Evolutionary conservation across 345 rosid species (phyloP).

Genomic region (Eucalyptus curtisii): DNA sequence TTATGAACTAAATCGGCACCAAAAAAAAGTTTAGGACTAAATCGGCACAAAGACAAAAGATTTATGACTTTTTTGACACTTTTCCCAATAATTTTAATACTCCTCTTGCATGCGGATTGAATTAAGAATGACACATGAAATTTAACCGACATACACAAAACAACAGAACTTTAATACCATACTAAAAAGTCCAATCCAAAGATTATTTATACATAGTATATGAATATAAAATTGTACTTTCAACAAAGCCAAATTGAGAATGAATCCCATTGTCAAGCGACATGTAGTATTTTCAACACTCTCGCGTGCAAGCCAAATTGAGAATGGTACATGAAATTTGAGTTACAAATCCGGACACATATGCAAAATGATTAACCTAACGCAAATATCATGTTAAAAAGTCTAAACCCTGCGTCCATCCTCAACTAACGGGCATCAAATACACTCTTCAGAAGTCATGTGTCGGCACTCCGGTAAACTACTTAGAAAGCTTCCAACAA

Average conservation of each 20-base stretch:
- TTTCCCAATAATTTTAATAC: not conserved
- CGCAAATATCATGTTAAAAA: not conserved
- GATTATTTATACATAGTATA: rapidly evolving
- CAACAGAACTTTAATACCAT: rapidly evolving
- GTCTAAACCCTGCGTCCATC: not conserved
- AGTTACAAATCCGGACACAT: not conserved
- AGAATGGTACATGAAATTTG: not conserved
- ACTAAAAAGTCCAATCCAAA: not conserved
- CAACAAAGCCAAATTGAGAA: too few relatives aligned
- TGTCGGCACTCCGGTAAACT: not conserved
- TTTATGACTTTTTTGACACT: too few relatives aligned
- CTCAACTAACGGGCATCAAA: not conserved
- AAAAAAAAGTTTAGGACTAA: too few relatives aligned
- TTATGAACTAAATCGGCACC: too few relatives aligned
- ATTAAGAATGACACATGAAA: not conserved
- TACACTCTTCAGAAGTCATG: not conserved
- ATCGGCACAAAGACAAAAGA: too few relatives aligned
- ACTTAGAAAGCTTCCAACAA: not conserved
- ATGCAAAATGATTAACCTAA: not conserved
- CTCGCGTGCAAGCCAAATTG: not conserved
- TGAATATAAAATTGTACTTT: too few relatives aligned
- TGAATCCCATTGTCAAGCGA: not conserved
- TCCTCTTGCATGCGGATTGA: rapidly evolving
- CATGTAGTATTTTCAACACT: not conserved
- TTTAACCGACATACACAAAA: not conserved